Conservation (phyloP, 768 basidiomycete genomes). For the Rhodosporidiobolus sp. region DNA sequence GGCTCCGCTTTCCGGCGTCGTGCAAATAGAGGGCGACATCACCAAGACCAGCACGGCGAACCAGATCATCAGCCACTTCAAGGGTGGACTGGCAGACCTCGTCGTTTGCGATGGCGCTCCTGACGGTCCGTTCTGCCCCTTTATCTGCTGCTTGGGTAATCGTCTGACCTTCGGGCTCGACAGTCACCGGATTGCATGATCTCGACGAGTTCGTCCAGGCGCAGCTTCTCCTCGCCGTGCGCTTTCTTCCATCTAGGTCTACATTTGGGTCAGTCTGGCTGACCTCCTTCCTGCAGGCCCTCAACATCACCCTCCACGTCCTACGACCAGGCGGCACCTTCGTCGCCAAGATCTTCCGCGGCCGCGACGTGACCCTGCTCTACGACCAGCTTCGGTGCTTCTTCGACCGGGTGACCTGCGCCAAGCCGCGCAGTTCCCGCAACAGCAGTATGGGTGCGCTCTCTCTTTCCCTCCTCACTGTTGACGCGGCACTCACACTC, state of each 20-base stretch:
- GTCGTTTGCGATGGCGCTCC: conserved; percentile 56
- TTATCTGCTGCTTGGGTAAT: neutral
- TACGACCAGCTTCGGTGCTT: conserved; percentile 51
- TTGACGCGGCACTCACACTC: neutral
- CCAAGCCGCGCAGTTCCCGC: conserved; percentile 52
- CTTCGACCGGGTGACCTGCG: conserved; percentile 51
- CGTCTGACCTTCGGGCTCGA: neutral
- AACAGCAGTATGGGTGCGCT: conserved; percentile 52
- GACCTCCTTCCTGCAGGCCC: conserved; percentile 45
- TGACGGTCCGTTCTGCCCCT: conserved; percentile 46
- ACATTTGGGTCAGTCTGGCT: neutral
- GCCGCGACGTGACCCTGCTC: conserved; percentile 48
- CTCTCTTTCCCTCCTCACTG: neutral
- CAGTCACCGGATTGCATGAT: conserved; percentile 54
- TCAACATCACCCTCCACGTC: conserved; percentile 52
- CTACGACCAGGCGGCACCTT: conserved; percentile 51
- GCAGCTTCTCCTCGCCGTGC: conserved; percentile 52
- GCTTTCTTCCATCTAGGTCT: conserved; percentile 14
- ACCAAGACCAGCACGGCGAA: conserved; percentile 51
- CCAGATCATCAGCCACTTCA: conserved; percentile 50
- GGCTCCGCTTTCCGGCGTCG: conserved; percentile 52
- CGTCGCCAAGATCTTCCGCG: conserved; percentile 54
- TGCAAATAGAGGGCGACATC: conserved; percentile 53
- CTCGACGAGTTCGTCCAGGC: conserved; percentile 54
- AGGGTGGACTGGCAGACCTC: conserved; percentile 51